Base-by-base conservation (phyloP, 2,329 filamentous ascomycete species). In the Diaporthe vexans region DNA sequence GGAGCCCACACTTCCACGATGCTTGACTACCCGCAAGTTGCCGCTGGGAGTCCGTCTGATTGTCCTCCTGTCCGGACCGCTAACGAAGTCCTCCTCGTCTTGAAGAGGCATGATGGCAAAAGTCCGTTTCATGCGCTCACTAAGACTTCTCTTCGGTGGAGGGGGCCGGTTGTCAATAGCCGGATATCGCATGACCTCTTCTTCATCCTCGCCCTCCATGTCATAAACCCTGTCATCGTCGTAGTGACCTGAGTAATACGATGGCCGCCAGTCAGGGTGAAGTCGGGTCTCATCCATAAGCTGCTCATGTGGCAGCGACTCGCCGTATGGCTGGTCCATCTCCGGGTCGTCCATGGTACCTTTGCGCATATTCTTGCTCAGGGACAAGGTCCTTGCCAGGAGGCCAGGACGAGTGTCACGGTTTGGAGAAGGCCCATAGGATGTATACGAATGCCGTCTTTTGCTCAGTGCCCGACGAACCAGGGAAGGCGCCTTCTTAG, bases 251-350 rank as follows among this genome's bases (percentile, higher is more conserved):
- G 82, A n/a, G 51, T 72, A 84, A 77, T 87, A 86, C 19, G 87
- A 81, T n/a, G 91, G 90, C 9, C 88, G 85, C 91, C 91, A 92
- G 78, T 88, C 88, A 0, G 91, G 90, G 79, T 92, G 90, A 19
- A 92, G 81, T 76, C 86, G 89, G 61, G 85, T 85, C 52, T 86
- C 86, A 59, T 92, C 90, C 2, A 84, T 81, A 1, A 87, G 89
- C 29, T 82, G 81, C 37, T 87, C 85, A 9, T 87, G 85, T 4
- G 84, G 81, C 4, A 84, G 84, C 5, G 79, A 77, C 17, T 79
- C 77, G 61, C 80, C 81, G n/a, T 77, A 77, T 15, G 63, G 33
- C n/a, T 78, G 80, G 19, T 79, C 80, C 19, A 75, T 76, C 11
- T 75, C 74, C 2, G 75, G 76, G 24, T 80, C 77, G 26, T 82